These are phyloP conservation scores for Bolboschoenoplectus hybrid DNA, from an alignment of 202 grass and related monocot species.

Conservation along the genomic window DNA sequence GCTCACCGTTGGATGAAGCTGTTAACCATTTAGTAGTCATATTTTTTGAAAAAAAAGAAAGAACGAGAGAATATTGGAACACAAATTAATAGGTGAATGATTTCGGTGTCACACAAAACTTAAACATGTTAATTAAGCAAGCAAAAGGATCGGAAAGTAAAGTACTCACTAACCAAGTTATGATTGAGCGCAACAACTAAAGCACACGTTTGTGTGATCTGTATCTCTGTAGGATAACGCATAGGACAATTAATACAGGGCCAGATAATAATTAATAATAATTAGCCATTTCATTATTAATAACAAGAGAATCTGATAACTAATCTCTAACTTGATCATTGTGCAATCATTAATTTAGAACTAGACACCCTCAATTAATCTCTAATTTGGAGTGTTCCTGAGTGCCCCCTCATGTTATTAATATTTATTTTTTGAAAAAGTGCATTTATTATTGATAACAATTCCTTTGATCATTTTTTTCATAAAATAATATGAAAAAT, in stretches of 20 bases:
- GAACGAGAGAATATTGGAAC: background rate
- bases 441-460: background rate
- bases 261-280: conserved; percentile 34
- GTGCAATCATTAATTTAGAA: conserved; percentile 25
- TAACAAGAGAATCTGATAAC: conserved; percentile 25
- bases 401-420: background rate
- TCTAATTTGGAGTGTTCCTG: background rate
- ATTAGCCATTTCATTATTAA: conserved; percentile 29
- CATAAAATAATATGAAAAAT: background rate
- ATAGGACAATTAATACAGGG: conserved; percentile 18
- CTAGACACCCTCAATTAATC: background rate
- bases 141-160: background rate
- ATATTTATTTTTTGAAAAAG: background rate
- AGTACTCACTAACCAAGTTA: conserved; percentile 7
- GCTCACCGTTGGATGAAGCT: background rate
- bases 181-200: conserved; percentile 41
- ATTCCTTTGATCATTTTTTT: background rate
- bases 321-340: conserved; percentile 21
- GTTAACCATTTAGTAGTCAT: background rate
- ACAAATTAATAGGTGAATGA: background rate
- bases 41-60: background rate
- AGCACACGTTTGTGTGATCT: conserved; percentile 35
- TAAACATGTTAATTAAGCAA: background rate
- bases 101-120: background rate
- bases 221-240: conserved; percentile 30